phyloP scores from a whole-genome alignment of 2,329 filamentous ascomycete species.

The Ilyonectria mors-panacis region DNA sequence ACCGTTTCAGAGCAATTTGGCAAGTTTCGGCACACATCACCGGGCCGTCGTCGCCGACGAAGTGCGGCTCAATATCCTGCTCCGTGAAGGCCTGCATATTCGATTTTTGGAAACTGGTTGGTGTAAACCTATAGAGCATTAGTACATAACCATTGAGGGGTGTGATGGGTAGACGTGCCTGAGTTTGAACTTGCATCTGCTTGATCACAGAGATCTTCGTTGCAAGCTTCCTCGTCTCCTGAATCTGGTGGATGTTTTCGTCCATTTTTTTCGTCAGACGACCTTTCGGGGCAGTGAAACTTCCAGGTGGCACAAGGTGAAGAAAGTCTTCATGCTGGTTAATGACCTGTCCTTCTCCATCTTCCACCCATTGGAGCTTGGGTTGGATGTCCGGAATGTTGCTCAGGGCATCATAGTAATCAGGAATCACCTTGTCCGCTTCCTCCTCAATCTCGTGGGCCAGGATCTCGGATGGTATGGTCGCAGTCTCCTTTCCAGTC shows the following conservation, averaged over 20 bases:
- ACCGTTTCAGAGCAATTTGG: slow-evolving; percentile 87
- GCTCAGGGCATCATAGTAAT: slow-evolving; percentile 93
- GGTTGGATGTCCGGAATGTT: slow-evolving; percentile 87
- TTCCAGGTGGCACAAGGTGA: slow-evolving; percentile 80
- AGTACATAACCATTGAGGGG: slow-evolving; percentile 13
- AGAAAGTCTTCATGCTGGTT: slow-evolving; percentile 91
- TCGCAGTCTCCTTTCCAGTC: slow-evolving; percentile 63
- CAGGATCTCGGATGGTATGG: slow-evolving; percentile 78
- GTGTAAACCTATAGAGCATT: slow-evolving; percentile 80
- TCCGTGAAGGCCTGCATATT: slow-evolving; percentile 92
- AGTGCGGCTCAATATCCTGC: slow-evolving; percentile 88
- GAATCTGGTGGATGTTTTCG: slow-evolving; percentile 92
- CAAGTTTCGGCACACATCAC: slow-evolving; percentile 89
- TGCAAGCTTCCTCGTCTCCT: slow-evolving; percentile 95
- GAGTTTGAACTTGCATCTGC: slow-evolving; percentile 98
- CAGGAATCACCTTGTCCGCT: slow-evolving; percentile 86
- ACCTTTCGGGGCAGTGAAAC: slow-evolving; percentile 83
- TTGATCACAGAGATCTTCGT: slow-evolving; percentile 98
- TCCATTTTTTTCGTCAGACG: slow-evolving; percentile 85
- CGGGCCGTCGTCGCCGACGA: slow-evolving; percentile 89
- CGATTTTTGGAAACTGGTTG: slow-evolving; percentile 98
- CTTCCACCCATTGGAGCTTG: slow-evolving; percentile 88
- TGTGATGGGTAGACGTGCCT: slow-evolving; percentile 69
- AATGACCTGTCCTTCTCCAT: slow-evolving; percentile 89
- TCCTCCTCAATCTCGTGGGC: slow-evolving; percentile 96